Evolutionary conservation across 2,329 filamentous ascomycete species (phyloP).

Genomic region (Colletotrichum somersetense): DNA sequence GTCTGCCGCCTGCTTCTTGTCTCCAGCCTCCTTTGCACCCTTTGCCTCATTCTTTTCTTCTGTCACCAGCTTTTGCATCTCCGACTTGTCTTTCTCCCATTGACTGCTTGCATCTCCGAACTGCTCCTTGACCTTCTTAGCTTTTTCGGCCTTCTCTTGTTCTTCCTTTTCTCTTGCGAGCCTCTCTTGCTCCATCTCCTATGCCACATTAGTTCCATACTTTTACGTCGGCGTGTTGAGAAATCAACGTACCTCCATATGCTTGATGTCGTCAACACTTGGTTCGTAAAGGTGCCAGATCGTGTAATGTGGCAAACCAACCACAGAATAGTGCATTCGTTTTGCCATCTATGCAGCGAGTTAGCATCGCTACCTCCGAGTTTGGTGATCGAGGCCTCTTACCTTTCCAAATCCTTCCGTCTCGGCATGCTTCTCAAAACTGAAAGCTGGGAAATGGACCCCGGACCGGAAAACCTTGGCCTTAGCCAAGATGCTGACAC

Average conservation of each 20-base stretch:
- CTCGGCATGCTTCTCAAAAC: conserved; percentile 98
- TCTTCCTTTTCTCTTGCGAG: conserved; percentile 85
- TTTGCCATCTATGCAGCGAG: conserved; percentile 82
- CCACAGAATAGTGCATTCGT: conserved; percentile 94
- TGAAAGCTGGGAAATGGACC: conserved; percentile 98
- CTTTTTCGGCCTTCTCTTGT: conserved; percentile 76
- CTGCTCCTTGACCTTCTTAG: conserved; percentile 83
- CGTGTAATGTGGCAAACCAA: conserved; percentile 96
- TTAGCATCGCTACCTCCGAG: conserved; percentile 31
- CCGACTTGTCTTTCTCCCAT: conserved; percentile 91
- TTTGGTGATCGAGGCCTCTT: conserved; percentile 45
- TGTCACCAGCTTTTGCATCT: conserved; percentile 75
- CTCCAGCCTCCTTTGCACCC: conserved; percentile 22
- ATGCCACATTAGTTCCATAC: conserved; percentile 40
- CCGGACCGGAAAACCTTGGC: conserved; percentile 94
- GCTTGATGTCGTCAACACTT: conserved; percentile 95
- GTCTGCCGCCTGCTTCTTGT: conserved; percentile 39
- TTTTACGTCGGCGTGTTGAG: not conserved
- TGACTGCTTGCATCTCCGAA: conserved; percentile 83
- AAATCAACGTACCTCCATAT: conserved; percentile 80
- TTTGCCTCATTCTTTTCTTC: conserved; percentile 38
- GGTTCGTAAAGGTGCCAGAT: conserved; percentile 99
- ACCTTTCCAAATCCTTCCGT: conserved; percentile 99
- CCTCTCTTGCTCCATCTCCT: conserved; percentile 95
- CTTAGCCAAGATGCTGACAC: conserved; percentile 97